Base-by-base conservation (phyloP, 805 yeast genomes). In the Candida incommunis region DNA sequence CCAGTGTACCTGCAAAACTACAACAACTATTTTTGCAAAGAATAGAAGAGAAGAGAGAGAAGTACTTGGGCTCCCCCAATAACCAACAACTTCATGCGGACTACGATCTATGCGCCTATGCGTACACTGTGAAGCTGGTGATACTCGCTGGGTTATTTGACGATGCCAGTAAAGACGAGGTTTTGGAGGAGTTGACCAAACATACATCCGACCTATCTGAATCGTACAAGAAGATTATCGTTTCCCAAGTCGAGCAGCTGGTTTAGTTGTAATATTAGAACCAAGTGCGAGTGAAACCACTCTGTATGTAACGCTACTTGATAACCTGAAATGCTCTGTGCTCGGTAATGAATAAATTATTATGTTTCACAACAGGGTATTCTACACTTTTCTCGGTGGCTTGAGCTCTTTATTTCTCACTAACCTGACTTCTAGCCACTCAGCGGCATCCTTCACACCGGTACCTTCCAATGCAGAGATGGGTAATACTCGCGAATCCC, bases 401-500 rank as follows among this genome's bases (percentile, higher is more conserved):
- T 79, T 66, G 55, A 73, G 75, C 27, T 61, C 56, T 60, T 78
- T 80, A 56, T 82, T 82, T 51, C 85, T 69, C 22, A 76, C 71
- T 51, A 90, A 64, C 48, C 96, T 68, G 4, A 80, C 69, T 40
- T 76, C 75, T 42, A 90, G 62, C 98, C 98, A 90, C 41, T 86
- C 95, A 41, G 87, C 76, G 4, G 96, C 83, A 47, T 86, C 95
- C 44, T 70, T 70, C 2, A 90, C 77, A 1, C 97, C 97, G 20
- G 83, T 84, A 23, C 72, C 74, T 29, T 65, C 83, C 37, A 81
- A 66, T 13, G 95, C 96, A 56, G 92, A 80, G 2, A 90, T 80
- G 0, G 97, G 96, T 47, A 92, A 67, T 24, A 90, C 90, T 48
- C 94, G 72, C 51, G 87, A 78, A 59, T 90, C 98, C 35, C 96